Percentiles rank a stretch among this genome's conserved stretches.
Conservation (phyloP, 2,329 filamentous ascomycete species). For the Trichoderma koningii region DNA sequence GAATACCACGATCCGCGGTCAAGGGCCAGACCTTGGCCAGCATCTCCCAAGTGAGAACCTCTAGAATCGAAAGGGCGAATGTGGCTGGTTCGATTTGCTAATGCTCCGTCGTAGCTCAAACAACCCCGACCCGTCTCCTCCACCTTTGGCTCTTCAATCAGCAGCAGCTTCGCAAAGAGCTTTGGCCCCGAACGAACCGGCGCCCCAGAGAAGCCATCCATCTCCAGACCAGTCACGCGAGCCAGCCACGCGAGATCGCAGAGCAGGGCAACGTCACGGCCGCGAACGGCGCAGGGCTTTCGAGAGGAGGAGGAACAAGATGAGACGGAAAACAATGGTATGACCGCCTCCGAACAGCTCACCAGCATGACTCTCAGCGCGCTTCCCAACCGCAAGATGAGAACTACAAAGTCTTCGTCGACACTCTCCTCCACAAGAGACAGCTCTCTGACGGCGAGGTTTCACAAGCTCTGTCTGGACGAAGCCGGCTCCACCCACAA, state of each 20-base stretch:
- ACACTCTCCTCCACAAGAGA: constrained; percentile 42
- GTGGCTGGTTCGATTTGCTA: constrained; percentile 3
- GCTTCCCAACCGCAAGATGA: constrained; percentile 35
- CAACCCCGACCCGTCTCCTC: constrained; percentile 46
- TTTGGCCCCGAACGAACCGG: constrained; percentile 57
- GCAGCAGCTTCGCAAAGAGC: constrained; percentile 58
- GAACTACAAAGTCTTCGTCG: constrained; percentile 36
- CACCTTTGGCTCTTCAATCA: constrained; percentile 38
- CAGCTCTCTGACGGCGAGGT: constrained; percentile 46
- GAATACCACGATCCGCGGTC: constrained; percentile 46
- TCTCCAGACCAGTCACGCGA: constrained; percentile 52
- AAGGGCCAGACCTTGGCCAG: constrained; percentile 48
- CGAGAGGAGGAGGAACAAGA: constrained; percentile 45
- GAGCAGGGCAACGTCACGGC: constrained; percentile 41
- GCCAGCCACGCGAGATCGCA: constrained; percentile 50
- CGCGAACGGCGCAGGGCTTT: constrained; percentile 46
- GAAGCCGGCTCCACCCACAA: constrained; percentile 35
- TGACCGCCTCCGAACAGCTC: constrained; percentile 30
- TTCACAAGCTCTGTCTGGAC: constrained; percentile 46
- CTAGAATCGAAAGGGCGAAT: background rate
- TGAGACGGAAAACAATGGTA: constrained; percentile 42
- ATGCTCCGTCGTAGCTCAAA: constrained; percentile 38
- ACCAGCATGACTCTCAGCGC: constrained; percentile 27
- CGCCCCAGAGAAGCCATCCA: constrained; percentile 52
- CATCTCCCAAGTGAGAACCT: constrained; percentile 38